Conservation (phyloP, 208 protist species). For the Crithidia sp. region DNA sequence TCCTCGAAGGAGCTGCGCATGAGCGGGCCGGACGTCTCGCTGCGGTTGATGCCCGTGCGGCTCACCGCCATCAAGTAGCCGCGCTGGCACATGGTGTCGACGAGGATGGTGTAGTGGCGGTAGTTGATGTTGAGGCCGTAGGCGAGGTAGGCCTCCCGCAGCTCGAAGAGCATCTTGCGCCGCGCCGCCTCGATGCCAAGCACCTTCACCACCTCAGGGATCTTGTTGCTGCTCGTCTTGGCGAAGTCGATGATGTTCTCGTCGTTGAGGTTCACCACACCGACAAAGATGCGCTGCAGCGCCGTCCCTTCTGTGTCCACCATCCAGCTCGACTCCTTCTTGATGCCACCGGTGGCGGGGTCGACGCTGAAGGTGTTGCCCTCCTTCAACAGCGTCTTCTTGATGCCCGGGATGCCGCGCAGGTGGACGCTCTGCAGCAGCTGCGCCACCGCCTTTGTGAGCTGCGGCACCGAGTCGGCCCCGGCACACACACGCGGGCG, state of each 20-base stretch:
- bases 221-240: constrained; percentile 97
- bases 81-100: constrained; percentile 99
- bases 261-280: constrained; percentile 96
- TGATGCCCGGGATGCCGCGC: constrained; percentile 96
- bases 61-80: constrained; percentile 97
- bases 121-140: constrained; percentile 99
- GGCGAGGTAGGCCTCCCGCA: constrained; percentile 93
- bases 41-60: constrained; percentile 96
- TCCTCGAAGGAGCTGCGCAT: constrained; percentile 99
- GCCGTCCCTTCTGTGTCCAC: constrained; percentile 97
- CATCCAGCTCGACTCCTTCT: constrained; percentile 86
- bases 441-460: constrained; percentile 68
- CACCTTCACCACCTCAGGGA: constrained; percentile 97
- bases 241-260: constrained; percentile 94
- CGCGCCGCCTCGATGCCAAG: constrained; percentile 94
- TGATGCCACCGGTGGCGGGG: constrained; percentile 51
- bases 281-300: constrained; percentile 93
- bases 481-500: constrained; percentile 58
- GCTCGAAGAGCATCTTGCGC: constrained; percentile 83
- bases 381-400: constrained; percentile 90
- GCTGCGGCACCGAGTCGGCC: constrained; percentile 60
- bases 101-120: constrained; percentile 97
- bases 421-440: constrained; percentile 85
- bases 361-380: constrained; percentile 57
- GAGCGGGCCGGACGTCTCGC: constrained; percentile 95